Evolutionary conservation across 129 eudicot genomes (phyloP).

Genomic region (Deinandra increscens): DNA sequence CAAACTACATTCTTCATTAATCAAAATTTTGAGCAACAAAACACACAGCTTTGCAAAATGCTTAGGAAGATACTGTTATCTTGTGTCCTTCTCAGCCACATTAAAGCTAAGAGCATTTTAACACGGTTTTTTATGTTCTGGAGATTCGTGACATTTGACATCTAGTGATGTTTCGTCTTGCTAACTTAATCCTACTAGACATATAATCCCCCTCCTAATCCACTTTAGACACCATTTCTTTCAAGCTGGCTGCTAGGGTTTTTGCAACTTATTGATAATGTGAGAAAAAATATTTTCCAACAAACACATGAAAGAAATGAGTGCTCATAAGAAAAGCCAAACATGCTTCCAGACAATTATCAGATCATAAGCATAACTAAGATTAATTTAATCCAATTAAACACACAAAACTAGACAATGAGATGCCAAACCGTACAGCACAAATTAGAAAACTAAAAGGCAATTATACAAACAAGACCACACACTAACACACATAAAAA

Average conservation of each 20-base stretch:
- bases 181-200: neutral
- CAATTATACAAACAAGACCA: neutral
- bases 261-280: too few relatives aligned
- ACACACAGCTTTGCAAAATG: neutral
- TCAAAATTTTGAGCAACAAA: neutral
- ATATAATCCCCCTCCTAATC: neutral
- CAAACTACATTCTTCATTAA: neutral
- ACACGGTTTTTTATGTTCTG: too few relatives aligned
- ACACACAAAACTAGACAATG: slow-evolving; percentile 17
- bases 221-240: neutral
- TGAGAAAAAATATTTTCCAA: neutral
- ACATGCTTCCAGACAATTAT: neutral
- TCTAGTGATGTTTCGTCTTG: neutral
- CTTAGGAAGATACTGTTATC: neutral
- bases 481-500: slow-evolving; percentile 27
- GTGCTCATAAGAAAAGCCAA: neutral
- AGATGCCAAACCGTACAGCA: slow-evolving; percentile 8
- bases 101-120: too few relatives aligned
- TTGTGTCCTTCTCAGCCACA: neutral
- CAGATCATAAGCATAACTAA: slow-evolving; percentile 9
- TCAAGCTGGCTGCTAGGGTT: too few relatives aligned
- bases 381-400: neutral
- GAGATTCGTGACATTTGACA: too few relatives aligned
- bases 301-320: neutral
- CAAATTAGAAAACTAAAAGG: slow-evolving; percentile 7